A percentile compares a stretch with the other conserved stretches of the same genome.
Evolutionary conservation across 2,329 filamentous ascomycete genomes (phyloP).

Genomic region (Colletotrichum falcatum): DNA sequence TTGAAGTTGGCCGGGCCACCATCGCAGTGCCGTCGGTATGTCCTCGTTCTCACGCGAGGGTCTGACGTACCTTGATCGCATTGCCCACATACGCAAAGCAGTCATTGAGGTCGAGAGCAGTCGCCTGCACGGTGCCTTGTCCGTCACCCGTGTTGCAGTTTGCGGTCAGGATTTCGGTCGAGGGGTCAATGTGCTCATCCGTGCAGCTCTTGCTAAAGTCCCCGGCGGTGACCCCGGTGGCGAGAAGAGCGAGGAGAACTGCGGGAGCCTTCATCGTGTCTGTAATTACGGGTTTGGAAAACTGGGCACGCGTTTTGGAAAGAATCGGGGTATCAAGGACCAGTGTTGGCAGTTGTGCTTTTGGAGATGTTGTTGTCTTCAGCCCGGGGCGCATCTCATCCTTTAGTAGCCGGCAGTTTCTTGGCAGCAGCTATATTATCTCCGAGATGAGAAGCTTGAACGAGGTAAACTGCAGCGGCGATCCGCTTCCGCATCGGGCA

Average conservation of each 20-base stretch:
- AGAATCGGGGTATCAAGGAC: too few relatives aligned
- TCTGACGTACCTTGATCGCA: slow-evolving; percentile 22
- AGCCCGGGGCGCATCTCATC: background rate
- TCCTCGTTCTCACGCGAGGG: background rate
- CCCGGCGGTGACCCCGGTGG: slow-evolving; percentile 1
- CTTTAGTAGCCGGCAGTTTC: background rate
- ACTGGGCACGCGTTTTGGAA: too few relatives aligned
- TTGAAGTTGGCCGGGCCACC: too few relatives aligned
- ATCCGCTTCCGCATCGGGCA: background rate
- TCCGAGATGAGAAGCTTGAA: background rate
- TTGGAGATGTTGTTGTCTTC: background rate
- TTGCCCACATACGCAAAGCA: slow-evolving; percentile 25
- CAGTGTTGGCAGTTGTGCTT: background rate
- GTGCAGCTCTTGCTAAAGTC: slow-evolving; percentile 36
- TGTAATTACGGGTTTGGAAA: too few relatives aligned
- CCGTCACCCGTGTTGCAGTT: slow-evolving; percentile 35
- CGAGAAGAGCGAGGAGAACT: background rate
- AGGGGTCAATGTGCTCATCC: slow-evolving; percentile 29
- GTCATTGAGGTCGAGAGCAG: slow-evolving; percentile 31
- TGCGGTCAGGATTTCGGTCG: slow-evolving; percentile 28
- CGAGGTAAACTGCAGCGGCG: background rate
- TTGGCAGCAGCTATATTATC: too few relatives aligned
- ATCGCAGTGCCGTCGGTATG: background rate
- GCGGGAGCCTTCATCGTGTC: slow-evolving; percentile 3
- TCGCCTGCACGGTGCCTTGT: slow-evolving; percentile 20